Base-by-base conservation (phyloP, 2,329 filamentous ascomycete species). In the Cordyceps pruinosa region DNA sequence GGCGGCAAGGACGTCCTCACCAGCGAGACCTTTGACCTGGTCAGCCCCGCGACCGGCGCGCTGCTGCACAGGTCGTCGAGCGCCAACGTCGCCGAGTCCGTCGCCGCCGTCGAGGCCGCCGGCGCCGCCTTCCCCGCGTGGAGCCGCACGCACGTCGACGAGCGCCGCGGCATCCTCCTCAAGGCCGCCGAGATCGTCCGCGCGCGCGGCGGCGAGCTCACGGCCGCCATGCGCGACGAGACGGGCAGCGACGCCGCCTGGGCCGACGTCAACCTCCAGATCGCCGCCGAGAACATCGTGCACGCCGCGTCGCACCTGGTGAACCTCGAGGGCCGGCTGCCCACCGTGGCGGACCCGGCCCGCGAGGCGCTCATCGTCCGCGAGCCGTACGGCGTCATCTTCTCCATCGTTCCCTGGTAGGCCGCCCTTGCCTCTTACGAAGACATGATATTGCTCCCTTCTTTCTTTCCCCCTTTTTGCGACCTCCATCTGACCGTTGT, bases 51-150 rank as follows among this genome's bases (percentile, higher is more conserved):
- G 65, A 82, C 69, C 64, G 82, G 67, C 25, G 66, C 80, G 15
- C 67, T 83, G 39, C 75, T 85, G 66, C 74, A 80, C 61, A 30
- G 15, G 25, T 53, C 50, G 17, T 53, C 50, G 4, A 44, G 19
- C 50, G 50, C 50, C 50, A 6, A 15, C 37, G 50, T 53, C 19
- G 70, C 74, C 2, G 75, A 82, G 61, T 85, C 85, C 28, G 71
- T 80, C 19, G 71, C 74, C 10, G 80, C 85, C 10, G 70, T 77
- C 54, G 63, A 69, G 26, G 71, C 76, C 6, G 88, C 89, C 1
- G 75, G 84, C n/a, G 75, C 76, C 15, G 89, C 90, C 1, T 86
- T 89, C 70, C 80, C 79, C 44, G 72, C 78, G 58, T 96, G 90
- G 90, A 77, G 80, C 44, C 81, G 80, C 61, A 81, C 81, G 3